Conservation (phyloP, 2,329 filamentous ascomycete species). For the Alternaria infectoria region DNA sequence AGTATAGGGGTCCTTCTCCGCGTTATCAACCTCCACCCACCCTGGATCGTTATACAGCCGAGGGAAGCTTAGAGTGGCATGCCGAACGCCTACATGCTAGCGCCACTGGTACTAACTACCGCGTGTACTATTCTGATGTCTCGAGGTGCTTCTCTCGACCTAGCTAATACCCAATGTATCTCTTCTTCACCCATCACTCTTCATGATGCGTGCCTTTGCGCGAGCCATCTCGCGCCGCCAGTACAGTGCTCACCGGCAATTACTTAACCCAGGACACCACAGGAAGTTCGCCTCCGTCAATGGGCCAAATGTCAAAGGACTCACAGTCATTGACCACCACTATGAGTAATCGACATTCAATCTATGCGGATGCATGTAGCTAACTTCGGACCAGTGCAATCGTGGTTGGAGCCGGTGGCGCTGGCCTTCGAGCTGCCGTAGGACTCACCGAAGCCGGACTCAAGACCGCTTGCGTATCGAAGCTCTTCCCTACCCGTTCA, state of each 20-base stretch:
- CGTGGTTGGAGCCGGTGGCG: constrained; percentile 63
- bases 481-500: constrained; percentile 68
- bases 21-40: neutral
- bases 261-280: constrained; percentile 5
- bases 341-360: constrained; percentile 35
- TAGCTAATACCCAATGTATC: neutral
- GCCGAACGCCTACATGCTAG: neutral
- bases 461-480: constrained; percentile 69
- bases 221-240: constrained; percentile 27
- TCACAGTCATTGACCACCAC: constrained; percentile 43
- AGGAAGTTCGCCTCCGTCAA: constrained; percentile 27
- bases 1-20: neutral
- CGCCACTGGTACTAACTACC: neutral
- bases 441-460: constrained; percentile 69
- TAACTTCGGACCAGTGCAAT: constrained; percentile 43
- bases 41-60: neutral
- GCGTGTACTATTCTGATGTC: neutral
- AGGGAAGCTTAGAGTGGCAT: neutral
- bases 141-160: neutral
- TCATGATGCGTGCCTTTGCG: constrained; percentile 33
- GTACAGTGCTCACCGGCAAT: constrained; percentile 14
- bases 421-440: constrained; percentile 68
- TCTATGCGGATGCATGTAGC: neutral
- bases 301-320: constrained; percentile 19
- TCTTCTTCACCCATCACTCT: neutral